phyloP scores from a whole-genome alignment of 2,329 filamentous ascomycete genomes.

The Clarireedia hainanense region DNA sequence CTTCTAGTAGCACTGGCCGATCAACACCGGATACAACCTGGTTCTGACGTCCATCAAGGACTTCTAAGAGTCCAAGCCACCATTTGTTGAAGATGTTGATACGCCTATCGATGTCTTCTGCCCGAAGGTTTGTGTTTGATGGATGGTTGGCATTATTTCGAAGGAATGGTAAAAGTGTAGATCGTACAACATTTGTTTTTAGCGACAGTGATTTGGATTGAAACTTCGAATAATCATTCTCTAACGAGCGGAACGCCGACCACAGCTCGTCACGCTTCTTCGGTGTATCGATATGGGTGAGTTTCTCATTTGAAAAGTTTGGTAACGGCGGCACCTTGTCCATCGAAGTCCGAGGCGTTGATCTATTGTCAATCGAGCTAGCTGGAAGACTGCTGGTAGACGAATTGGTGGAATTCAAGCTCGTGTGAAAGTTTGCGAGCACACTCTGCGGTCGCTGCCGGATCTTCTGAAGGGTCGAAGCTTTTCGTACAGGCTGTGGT shows the following conservation, averaged over 20 bases:
- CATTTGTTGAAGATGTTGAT: slow-evolving; percentile 64
- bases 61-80: slow-evolving; percentile 64
- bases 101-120: slow-evolving; percentile 62
- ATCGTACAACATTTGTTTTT: slow-evolving; percentile 61
- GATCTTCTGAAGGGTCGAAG: slow-evolving; percentile 21
- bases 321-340: slow-evolving; percentile 40
- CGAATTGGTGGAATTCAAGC: slow-evolving; percentile 26
- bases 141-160: slow-evolving; percentile 49
- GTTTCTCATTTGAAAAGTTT: slow-evolving; percentile 31
- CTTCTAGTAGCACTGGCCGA: slow-evolving; percentile 61
- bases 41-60: slow-evolving; percentile 60
- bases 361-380: slow-evolving; percentile 39
- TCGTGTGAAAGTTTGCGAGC: slow-evolving; percentile 23
- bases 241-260: slow-evolving; percentile 59
- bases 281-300: slow-evolving; percentile 25
- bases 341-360: slow-evolving; percentile 35
- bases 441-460: slow-evolving; percentile 25
- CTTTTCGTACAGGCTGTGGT: slow-evolving; percentile 8
- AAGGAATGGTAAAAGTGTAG: slow-evolving; percentile 57
- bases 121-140: slow-evolving; percentile 49
- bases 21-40: slow-evolving; percentile 64
- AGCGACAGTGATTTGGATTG: slow-evolving; percentile 59
- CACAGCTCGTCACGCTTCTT: slow-evolving; percentile 63
- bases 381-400: slow-evolving; percentile 31
- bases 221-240: slow-evolving; percentile 63